Base-by-base conservation (phyloP, 208 protist species). In the Naegleria lovaniensis region DNA sequence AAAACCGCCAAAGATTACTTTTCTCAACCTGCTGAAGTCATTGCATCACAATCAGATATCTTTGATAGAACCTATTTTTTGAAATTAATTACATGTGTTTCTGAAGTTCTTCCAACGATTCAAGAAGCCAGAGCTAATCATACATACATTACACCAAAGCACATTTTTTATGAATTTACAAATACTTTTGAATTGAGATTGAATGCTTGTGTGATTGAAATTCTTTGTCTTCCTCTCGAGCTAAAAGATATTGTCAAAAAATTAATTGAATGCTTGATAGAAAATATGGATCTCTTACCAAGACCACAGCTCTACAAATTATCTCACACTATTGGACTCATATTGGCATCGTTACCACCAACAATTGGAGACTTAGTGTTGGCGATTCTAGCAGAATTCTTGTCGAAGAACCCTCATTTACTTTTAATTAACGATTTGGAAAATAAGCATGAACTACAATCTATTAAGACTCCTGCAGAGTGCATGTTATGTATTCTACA, bases 141-240 rank as follows among this genome's bases (percentile, higher is more conserved):
- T 58, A 88, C 22, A 9, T 88, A 33, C 41, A 79, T 79, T 36
- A 79, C 13, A 36, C 85, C 85, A 48, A 88, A 39, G 25, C n/a
- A 88, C 55, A 1, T 29, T 38, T 88, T 88, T 29, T 40, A 88
- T 58, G 85, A 88, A 88, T 88, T 88, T 58, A 16, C 85, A 2
- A 88, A 0, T 22, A 33, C 39, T 39, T 88, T 88, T 29, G 85
- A 88, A 36, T 25, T 39, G 43, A 55, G 85, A 38, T 58, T 88
- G 16, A 88, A 88, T 58, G 39, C 11, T 11, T n/a, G 11, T 59
- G 29, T 88, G 5, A 38, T 88, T 58, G 85, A 88, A 36, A 39
- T 88, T 58, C 5, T 88, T 13, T 29, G 13, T n/a, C 11, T 88
- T 25, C 85, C 43, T 9, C 16, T 58, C 5, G 25, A 0, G 51